Evolutionary conservation across 2,329 filamentous ascomycete genomes (phyloP).

Genomic region (Beauveria rudraprayagi): DNA sequence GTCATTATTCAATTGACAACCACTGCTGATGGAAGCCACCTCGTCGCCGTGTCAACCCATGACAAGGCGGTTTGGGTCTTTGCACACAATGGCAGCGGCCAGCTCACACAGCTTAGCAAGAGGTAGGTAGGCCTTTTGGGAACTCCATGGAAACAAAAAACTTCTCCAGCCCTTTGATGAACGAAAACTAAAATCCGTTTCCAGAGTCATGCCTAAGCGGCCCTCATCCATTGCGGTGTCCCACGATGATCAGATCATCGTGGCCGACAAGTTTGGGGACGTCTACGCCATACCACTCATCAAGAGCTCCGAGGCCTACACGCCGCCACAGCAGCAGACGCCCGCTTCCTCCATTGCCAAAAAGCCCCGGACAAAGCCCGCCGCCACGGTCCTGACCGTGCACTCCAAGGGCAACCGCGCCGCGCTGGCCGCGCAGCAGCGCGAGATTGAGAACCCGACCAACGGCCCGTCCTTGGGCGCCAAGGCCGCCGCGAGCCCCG

Average conservation of each 20-base stretch:
- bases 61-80: conserved; percentile 90
- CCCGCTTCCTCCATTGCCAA: conserved; percentile 13
- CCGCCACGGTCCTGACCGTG: conserved; percentile 52
- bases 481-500: conserved; percentile 26
- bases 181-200: too few relatives aligned
- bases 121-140: conserved; percentile 56
- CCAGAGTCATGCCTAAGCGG: conserved; percentile 78
- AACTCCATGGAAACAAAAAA: too few relatives aligned
- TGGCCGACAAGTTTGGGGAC: conserved; percentile 93
- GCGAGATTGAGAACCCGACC: conserved; percentile 29
- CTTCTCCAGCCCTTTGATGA: too few relatives aligned
- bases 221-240: conserved; percentile 69
- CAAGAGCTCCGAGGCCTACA: conserved; percentile 15
- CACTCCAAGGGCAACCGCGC: conserved; percentile 56
- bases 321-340: conserved; percentile 15
- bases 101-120: conserved; percentile 59
- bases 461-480: conserved; percentile 14
- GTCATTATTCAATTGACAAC: conserved; percentile 62
- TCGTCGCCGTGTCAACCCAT: conserved; percentile 76
- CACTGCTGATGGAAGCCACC: conserved; percentile 56
- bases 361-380: conserved; percentile 31
- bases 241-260: conserved; percentile 64
- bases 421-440: conserved; percentile 51
- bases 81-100: conserved; percentile 52
- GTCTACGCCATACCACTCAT: conserved; percentile 81